Percentiles rank a stretch among this genome's conserved stretches.
Evolutionary conservation across 495 filamentous ascomycete genomes (phyloP).

Genomic region (Tuber umbilicatum): DNA sequence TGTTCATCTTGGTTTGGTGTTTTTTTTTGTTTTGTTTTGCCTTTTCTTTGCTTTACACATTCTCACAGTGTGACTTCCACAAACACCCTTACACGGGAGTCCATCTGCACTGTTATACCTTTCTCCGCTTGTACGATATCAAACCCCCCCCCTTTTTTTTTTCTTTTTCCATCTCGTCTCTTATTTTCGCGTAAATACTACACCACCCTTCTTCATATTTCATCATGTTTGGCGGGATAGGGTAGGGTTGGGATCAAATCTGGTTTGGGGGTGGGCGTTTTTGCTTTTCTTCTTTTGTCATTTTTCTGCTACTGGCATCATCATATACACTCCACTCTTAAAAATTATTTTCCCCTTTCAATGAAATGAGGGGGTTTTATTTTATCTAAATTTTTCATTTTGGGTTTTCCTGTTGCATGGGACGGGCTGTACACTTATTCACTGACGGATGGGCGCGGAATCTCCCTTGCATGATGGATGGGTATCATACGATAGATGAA

Average conservation of each 20-base stretch:
- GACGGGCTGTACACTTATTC: conserved; percentile 2
- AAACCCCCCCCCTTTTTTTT: neutral
- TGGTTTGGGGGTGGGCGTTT: neutral
- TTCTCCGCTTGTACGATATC: neutral
- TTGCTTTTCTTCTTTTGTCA: neutral
- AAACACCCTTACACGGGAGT: neutral
- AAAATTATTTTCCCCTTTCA: neutral
- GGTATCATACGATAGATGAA: conserved; percentile 1
- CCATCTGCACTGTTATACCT: neutral
- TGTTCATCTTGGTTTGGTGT: neutral
- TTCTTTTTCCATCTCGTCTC: neutral
- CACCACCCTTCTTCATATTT: neutral
- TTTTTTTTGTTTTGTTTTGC: neutral
- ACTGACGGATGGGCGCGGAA: neutral
- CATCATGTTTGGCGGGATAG: neutral
- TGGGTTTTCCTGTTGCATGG: neutral
- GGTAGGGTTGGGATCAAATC: neutral
- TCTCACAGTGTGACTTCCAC: neutral
- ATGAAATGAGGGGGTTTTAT: neutral
- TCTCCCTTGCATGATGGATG: neutral
- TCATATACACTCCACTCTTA: conserved; percentile 5
- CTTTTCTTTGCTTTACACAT: neutral
- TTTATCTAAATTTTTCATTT: neutral
- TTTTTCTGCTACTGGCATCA: neutral
- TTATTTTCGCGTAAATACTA: neutral